Base-by-base conservation (phyloP, 257 asterid genomes). In the Nicotiana benthamiana region DNA sequence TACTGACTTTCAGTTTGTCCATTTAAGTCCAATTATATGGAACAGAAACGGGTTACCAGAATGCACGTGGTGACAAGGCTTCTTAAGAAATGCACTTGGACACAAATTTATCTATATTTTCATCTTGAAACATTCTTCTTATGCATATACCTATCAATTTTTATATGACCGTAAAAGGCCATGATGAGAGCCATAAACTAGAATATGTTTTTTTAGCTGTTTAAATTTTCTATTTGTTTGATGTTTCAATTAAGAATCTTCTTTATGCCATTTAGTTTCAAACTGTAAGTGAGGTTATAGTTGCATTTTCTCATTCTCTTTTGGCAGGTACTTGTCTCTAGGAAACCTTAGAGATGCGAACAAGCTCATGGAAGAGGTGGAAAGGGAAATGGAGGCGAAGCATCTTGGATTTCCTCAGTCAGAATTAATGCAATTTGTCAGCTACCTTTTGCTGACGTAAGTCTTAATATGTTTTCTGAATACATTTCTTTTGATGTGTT, bases 301-400 rank as follows among this genome's bases (percentile, higher is more conserved):
- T 62, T 75, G 24, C 43, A 56, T 26, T 60, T 43, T 67, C 30
- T 75, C 59, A 40, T 60, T 36, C 13, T 22, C 34, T 24, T 83
- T 70, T 72, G 78, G 60, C 60, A 96, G 98, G 99, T 92, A 94
- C 83, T 82, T 94, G 83, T 91, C 97, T 75, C 89, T 88, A 74
- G 98, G 99, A 76, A 96, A 92, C 89, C 84, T 96, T 82, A 89
- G 97, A 91, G 99, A 96, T 89, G 99, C 99, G 68, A 94, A 94
- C 83, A 82, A 78, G 83, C 92, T 92, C 51, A 84, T 91, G 92
- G 97, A 92, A 83, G 97, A 94, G 77, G 81, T 92, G 83, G 89
- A 86, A 84, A 92, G 87, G 88, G 92, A 92, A 88, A 91, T 90
- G 85, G 88, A 89, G 79, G 75, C 67, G 24, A 86, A 83, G 84